phyloP scores from a whole-genome alignment of 2,329 filamentous ascomycete species.

The Penicillium italicum region DNA sequence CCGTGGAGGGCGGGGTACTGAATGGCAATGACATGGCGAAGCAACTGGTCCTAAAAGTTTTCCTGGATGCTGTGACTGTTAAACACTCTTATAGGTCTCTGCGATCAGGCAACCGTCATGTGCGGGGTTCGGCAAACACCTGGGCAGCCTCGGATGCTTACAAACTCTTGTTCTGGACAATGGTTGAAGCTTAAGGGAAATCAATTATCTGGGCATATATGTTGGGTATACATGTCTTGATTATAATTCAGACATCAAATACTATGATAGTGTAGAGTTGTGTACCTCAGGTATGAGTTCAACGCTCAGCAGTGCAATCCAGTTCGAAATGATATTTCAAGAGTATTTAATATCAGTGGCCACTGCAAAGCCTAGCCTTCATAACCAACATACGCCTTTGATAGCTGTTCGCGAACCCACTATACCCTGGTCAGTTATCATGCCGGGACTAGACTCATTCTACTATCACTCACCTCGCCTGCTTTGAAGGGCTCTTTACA shows the following conservation, averaged over 20 bases:
- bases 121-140: slow-evolving; percentile 6
- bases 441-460: no score
- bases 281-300: background rate
- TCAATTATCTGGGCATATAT: background rate
- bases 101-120: background rate
- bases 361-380: slow-evolving; percentile 4
- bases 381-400: slow-evolving; percentile 15
- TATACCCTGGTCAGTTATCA: background rate
- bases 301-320: background rate
- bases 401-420: slow-evolving; percentile 19
- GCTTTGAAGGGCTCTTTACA: slow-evolving; percentile 21
- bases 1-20: slow-evolving; percentile 33
- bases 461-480: slow-evolving; percentile 16
- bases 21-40: slow-evolving; percentile 27
- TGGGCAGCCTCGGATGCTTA: background rate
- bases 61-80: background rate
- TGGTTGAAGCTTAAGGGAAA: background rate
- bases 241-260: background rate
- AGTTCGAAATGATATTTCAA: background rate
- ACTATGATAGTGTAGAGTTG: background rate
- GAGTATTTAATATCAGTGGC: background rate
- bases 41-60: background rate
- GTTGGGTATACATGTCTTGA: background rate
- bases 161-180: background rate
- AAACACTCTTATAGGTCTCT: background rate